phyloP scores from a whole-genome alignment of 169 alveolate genomes.

The Plasmodium chabaudi region DNA sequence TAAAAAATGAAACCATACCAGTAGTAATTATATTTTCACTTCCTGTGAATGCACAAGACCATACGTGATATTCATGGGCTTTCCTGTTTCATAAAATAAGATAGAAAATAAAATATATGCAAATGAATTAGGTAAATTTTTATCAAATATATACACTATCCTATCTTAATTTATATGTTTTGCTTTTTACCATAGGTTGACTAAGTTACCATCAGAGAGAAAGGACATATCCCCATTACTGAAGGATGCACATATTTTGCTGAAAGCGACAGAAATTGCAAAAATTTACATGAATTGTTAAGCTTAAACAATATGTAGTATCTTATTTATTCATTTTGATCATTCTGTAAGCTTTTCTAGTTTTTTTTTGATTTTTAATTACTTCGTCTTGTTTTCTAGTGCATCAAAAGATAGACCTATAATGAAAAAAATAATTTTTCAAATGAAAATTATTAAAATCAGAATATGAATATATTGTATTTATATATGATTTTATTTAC shows the following conservation, averaged over 20 bases:
- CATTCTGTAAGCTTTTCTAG: background rate
- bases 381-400: constrained; percentile 45
- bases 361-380: constrained; percentile 1
- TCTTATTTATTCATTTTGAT: constrained; percentile 5
- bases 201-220: constrained; percentile 22
- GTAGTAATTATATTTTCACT: constrained; percentile 56
- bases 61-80: constrained; percentile 73
- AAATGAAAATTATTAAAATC: no score
- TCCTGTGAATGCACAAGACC: constrained; percentile 61
- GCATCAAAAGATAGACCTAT: constrained; percentile 70
- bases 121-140: no score
- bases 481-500: background rate
- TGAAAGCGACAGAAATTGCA: background rate
- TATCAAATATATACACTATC: background rate
- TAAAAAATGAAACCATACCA: constrained; percentile 9
- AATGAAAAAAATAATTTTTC: background rate
- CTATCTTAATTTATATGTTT: no score
- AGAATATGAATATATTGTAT: no score
- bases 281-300: background rate
- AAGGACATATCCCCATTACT: constrained; percentile 68
- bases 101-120: no score
- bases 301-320: background rate
- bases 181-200: constrained; percentile 37
- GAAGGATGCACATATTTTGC: constrained; percentile 46
- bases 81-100: constrained; percentile 12